Evolutionary conservation across 2,329 filamentous ascomycete species (phyloP).

Genomic region (Boeremia exigua): DNA sequence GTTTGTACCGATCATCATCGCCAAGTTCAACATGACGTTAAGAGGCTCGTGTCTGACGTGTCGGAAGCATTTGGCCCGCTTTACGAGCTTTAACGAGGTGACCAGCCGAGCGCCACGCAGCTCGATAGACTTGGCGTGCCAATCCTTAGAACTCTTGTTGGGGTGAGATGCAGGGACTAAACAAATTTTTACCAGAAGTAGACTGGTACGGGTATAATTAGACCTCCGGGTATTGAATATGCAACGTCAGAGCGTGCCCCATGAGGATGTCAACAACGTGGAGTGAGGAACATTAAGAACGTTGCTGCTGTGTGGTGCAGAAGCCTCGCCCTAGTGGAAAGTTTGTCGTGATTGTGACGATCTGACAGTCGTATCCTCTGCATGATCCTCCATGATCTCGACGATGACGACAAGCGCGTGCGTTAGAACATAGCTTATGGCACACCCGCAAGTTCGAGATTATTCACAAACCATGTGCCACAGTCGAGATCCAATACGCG

Average conservation of each 20-base stretch:
- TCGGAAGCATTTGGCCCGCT: constrained; percentile 3
- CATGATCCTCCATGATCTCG: not conserved
- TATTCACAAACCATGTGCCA: not conserved
- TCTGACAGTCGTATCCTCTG: not conserved
- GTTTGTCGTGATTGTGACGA: not conserved
- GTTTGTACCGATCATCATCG: constrained; percentile 8
- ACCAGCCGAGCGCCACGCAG: constrained; percentile 10
- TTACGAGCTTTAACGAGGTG: constrained; percentile 9
- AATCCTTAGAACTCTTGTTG: constrained; percentile 8
- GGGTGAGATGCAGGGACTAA: constrained; percentile 4
- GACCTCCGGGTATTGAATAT: not conserved
- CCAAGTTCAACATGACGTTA: constrained; percentile 18
- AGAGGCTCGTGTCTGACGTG: constrained; percentile 16
- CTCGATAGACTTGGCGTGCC: constrained; percentile 8
- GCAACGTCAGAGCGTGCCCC: constrained; percentile 8
- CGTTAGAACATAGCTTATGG: not conserved
- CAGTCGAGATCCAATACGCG: not conserved
- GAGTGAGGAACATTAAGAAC: not conserved
- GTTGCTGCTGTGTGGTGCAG: not conserved
- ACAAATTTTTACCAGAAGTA: not conserved
- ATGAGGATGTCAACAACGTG: constrained; percentile 1
- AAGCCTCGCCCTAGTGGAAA: not conserved
- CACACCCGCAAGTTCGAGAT: not conserved
- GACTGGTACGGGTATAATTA: constrained; percentile 1
- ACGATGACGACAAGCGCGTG: not conserved